phyloP scores from a whole-genome alignment of 2,329 filamentous ascomycete species.

The Talaromyces atroroseus region DNA sequence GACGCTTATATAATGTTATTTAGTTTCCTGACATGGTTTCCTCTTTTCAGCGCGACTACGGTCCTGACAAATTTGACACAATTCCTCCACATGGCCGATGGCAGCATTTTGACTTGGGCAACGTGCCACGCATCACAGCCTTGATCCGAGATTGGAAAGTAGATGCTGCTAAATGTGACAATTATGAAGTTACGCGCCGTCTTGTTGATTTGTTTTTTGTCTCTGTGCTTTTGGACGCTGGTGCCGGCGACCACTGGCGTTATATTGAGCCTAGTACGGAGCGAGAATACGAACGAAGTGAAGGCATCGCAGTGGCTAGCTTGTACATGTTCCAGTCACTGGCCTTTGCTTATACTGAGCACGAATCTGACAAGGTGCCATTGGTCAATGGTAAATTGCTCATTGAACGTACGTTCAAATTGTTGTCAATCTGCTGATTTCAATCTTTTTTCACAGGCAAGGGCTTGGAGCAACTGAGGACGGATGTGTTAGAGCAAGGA shows the following conservation, averaged over 20 bases:
- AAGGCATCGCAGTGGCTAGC: constrained; percentile 49
- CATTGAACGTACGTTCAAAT: neutral
- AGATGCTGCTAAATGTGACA: constrained; percentile 29
- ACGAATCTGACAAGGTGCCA: constrained; percentile 13
- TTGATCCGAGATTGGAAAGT: constrained; percentile 44
- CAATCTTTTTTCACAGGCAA: constrained; percentile 19
- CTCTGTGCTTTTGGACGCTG: constrained; percentile 51
- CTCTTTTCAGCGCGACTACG: constrained; percentile 1
- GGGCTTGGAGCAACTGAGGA: constrained; percentile 32
- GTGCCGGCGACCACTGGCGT: constrained; percentile 4
- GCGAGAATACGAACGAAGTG: constrained; percentile 37
- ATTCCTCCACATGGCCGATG: constrained; percentile 41
- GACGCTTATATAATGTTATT: too few species aligned
- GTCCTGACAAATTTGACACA: constrained; percentile 2
- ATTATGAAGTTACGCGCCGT: constrained; percentile 45
- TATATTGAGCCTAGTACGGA: neutral
- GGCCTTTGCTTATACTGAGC: constrained; percentile 29
- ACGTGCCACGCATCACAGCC: constrained; percentile 43
- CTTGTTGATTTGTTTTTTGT: constrained; percentile 59
- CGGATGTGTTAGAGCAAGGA: constrained; percentile 28
- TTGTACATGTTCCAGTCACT: constrained; percentile 47
- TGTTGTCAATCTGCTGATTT: neutral
- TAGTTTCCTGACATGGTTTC: neutral
- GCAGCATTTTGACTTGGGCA: constrained; percentile 58
- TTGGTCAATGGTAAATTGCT: constrained; percentile 32